Evolutionary conservation across 2,329 filamentous ascomycete species (phyloP).

Genomic region (Cryphonectria parasitica): DNA sequence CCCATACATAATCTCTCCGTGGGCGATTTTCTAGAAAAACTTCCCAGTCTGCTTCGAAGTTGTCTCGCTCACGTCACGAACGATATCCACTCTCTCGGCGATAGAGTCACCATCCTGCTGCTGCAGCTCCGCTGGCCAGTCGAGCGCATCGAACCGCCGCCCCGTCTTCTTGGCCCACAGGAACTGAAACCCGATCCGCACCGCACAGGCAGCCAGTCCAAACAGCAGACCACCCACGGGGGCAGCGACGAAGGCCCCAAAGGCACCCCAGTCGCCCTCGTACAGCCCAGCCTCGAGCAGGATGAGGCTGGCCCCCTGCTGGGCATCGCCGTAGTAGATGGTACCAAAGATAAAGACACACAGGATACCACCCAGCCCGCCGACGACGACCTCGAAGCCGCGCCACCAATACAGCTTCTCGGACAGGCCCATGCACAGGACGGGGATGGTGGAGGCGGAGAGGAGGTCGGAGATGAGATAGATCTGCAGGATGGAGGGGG

Average conservation of each 20-base stretch:
- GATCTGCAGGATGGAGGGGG: constrained; percentile 76
- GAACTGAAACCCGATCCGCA: constrained; percentile 65
- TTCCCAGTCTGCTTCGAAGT: constrained; percentile 50
- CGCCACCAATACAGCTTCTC: constrained; percentile 73
- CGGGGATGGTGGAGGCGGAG: constrained; percentile 75
- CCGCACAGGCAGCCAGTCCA: constrained; percentile 64
- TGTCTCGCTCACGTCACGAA: constrained; percentile 33
- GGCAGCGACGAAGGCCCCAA: constrained; percentile 81
- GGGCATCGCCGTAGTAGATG: constrained; percentile 73
- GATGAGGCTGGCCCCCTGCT: constrained; percentile 67
- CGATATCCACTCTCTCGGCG: constrained; percentile 29
- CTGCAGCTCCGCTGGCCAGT: constrained; percentile 49
- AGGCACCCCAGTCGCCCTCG: constrained; percentile 77
- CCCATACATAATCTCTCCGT: background rate
- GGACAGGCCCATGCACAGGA: constrained; percentile 72
- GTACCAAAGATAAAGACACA: constrained; percentile 81
- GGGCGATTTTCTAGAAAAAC: constrained; percentile 51
- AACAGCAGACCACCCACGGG: constrained; percentile 76
- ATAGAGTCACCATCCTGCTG: constrained; percentile 14
- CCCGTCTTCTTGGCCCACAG: constrained; percentile 60
- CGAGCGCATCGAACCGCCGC: constrained; percentile 67
- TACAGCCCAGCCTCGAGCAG: constrained; percentile 76
- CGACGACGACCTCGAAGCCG: constrained; percentile 79
- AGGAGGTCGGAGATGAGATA: constrained; percentile 83
- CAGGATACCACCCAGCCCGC: constrained; percentile 76